Conservation (phyloP, 129 eudicot genomes). For the carrot (Daucus carota) region DH1_v3.0 NC_030383.2:54702501-54703000, state of each 20-base stretch:
- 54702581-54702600: neutral
- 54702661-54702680: neutral
- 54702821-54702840: too few relatives aligned
- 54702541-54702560: neutral
- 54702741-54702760: too few relatives aligned
- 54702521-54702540: neutral
- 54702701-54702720: neutral
- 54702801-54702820: too few relatives aligned
- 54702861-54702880: too few relatives aligned
- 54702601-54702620: neutral
- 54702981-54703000: neutral
- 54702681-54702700: neutral
- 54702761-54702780: too few relatives aligned
- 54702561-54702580: neutral
- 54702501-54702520: neutral
- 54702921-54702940: neutral
- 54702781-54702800: too few relatives aligned
- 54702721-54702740: neutral
- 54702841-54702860: too few relatives aligned
- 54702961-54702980: neutral
- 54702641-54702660: neutral
- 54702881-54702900: too few relatives aligned
- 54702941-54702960: neutral
- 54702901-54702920: neutral
- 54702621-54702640: neutral